A percentile compares a stretch with the other conserved stretches of the same genome.
Conservation (phyloP, 2,329 filamentous ascomycete species). For the Niveomyces coronatus region DNA sequence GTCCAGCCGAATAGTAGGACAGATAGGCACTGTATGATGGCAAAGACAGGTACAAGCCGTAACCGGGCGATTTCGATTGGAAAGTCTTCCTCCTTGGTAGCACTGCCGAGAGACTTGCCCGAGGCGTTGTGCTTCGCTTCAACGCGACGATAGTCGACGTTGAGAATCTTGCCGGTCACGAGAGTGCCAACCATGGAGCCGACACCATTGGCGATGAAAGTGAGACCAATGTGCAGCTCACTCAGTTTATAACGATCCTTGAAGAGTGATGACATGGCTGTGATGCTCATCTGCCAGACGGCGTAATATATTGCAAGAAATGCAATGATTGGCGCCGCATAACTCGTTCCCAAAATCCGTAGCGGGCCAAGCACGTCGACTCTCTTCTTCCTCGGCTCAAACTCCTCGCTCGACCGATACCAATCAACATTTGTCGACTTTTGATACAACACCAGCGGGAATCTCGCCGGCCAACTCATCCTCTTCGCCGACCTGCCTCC, state of each 20-base stretch:
- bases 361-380: conserved; percentile 37
- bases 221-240: conserved; percentile 36
- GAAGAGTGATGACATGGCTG: conserved; percentile 40
- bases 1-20: conserved; percentile 44
- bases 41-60: conserved; percentile 35
- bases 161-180: conserved; percentile 39
- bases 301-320: conserved; percentile 41
- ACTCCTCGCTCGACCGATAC: conserved; percentile 6
- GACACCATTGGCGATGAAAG: conserved; percentile 44
- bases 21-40: conserved; percentile 32
- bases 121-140: conserved; percentile 14
- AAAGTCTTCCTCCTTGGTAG: conserved; percentile 19
- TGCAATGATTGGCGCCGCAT: conserved; percentile 32
- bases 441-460: conserved; percentile 24
- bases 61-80: conserved; percentile 42
- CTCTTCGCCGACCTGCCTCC: conserved; percentile 19
- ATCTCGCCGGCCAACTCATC: conserved; percentile 14
- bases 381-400: conserved; percentile 17
- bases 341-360: conserved; percentile 34
- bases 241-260: conserved; percentile 29
- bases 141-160: conserved; percentile 37
- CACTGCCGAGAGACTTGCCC: background rate
- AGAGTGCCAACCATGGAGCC: conserved; percentile 44
- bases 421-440: conserved; percentile 15
- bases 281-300: conserved; percentile 46